These are phyloP conservation scores for Paramecium primaurelia DNA, from an alignment of 73 alveolate species.

Conservation along the genomic window DNA sequence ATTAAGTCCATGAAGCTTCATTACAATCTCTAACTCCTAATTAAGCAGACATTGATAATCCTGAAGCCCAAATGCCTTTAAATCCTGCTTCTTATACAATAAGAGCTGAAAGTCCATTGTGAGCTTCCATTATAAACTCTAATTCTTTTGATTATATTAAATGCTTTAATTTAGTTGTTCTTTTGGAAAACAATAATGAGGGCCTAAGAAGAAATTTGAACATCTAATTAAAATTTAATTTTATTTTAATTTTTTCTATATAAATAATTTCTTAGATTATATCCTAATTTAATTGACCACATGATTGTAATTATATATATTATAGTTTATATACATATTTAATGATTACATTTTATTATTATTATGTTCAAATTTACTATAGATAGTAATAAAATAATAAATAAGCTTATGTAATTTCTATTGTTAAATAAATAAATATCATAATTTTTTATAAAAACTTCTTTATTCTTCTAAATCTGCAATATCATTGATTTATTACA, in stretches of 20 bases:
- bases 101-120: constrained; percentile 76
- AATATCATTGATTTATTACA: constrained; percentile 2
- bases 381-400: too few species aligned
- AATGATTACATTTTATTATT: too few species aligned
- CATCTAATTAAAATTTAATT: not conserved
- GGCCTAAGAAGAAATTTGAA: not conserved
- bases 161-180: constrained; percentile 59
- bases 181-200: constrained; percentile 11
- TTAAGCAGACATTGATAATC: constrained; percentile 63
- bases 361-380: too few species aligned
- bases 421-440: not conserved
- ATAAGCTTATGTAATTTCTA: not conserved
- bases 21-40: constrained; percentile 72
- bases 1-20: constrained; percentile 77
- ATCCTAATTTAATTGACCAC: not conserved
- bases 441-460: not conserved
- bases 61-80: constrained; percentile 74
- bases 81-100: constrained; percentile 79
- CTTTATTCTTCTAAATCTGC: constrained; percentile 9
- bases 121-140: constrained; percentile 81
- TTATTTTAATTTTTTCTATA: not conserved
- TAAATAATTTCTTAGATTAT: not conserved
- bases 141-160: constrained; percentile 47
- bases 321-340: too few species aligned
- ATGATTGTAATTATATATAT: not conserved